phyloP scores from a whole-genome alignment of 2,329 filamentous ascomycete genomes.

The Apiospora aurea region DNA sequence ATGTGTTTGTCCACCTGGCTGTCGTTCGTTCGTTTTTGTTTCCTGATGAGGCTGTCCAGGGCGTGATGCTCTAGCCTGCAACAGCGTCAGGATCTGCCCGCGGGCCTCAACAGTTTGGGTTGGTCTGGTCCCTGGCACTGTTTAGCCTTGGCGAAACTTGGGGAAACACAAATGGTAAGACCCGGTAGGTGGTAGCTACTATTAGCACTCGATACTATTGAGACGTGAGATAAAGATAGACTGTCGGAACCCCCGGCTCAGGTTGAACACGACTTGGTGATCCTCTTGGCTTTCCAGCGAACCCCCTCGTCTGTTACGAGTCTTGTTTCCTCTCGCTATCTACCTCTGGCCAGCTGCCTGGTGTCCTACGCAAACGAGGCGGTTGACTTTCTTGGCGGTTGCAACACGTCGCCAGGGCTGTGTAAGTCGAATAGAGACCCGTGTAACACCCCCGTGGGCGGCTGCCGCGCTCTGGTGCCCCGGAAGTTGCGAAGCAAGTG shows the following conservation, averaged over 20 bases:
- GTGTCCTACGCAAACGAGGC: conserved; percentile 17
- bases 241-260: conserved; percentile 18
- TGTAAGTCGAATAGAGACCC: conserved; percentile 6
- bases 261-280: conserved; percentile 10
- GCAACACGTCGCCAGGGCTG: conserved; percentile 14
- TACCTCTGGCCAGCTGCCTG: not conserved
- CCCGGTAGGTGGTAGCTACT: conserved; percentile 16
- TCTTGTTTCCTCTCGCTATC: conserved; percentile 6
- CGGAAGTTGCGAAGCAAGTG: conserved; percentile 4
- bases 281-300: conserved; percentile 13
- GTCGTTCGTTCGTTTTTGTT: conserved; percentile 5
- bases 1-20: conserved; percentile 10
- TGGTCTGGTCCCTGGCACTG: not conserved
- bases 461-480: conserved; percentile 2
- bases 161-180: conserved; percentile 22
- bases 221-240: conserved; percentile 24
- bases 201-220: conserved; percentile 18
- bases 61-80: conserved; percentile 13
- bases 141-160: conserved; percentile 23
- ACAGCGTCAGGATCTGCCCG: conserved; percentile 21
- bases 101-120: conserved; percentile 22
- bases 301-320: conserved; percentile 13
- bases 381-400: conserved; percentile 13
- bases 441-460: conserved; percentile 13
- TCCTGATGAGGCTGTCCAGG: conserved; percentile 8